phyloP scores from a whole-genome alignment of 441 rosid species.

The Pelargonium myrrhifolium region DNA sequence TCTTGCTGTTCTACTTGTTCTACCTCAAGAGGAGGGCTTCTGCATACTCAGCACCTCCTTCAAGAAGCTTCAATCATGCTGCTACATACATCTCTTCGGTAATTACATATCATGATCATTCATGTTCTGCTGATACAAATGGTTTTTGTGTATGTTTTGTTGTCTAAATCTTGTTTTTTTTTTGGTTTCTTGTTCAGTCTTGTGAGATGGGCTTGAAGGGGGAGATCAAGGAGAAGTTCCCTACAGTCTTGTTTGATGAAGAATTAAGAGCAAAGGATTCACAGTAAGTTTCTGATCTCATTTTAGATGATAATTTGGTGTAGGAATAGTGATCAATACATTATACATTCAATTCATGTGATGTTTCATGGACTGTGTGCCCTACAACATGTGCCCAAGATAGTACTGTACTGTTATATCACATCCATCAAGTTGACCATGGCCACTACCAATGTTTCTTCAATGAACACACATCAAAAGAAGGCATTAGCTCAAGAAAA shows the following conservation, averaged over 20 bases:
- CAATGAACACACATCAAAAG: neutral
- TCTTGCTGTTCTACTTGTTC: conserved; percentile 80
- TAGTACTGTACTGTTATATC: conserved; percentile 13
- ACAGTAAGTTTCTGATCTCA: conserved; percentile 46
- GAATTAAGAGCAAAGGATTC: conserved; percentile 60
- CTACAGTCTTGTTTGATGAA: conserved; percentile 62
- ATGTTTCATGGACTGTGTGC: conserved; percentile 6
- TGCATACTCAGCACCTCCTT: conserved; percentile 36
- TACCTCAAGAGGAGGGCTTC: conserved; percentile 90
- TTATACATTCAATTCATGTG: too few relatives aligned
- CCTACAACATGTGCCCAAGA: conserved; percentile 11
- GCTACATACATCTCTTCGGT: conserved; percentile 42
- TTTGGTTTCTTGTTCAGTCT: conserved; percentile 24
- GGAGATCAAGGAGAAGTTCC: conserved; percentile 61
- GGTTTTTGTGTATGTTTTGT: conserved; percentile 1
- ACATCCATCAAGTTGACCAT: conserved; percentile 9
- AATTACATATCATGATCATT: conserved; percentile 17
- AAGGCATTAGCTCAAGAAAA: conserved; percentile 4
- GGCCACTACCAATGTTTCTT: conserved; percentile 8
- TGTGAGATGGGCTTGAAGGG: conserved; percentile 52
- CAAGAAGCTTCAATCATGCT: conserved; percentile 36
- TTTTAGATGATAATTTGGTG: neutral
- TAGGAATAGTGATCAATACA: too few relatives aligned
- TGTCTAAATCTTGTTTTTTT: neutral
- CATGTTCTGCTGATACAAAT: conserved; percentile 1